These are phyloP conservation scores for Colletotrichum trifolii DNA, from an alignment of 2,329 filamentous ascomycete species.

Conservation along the genomic window DNA sequence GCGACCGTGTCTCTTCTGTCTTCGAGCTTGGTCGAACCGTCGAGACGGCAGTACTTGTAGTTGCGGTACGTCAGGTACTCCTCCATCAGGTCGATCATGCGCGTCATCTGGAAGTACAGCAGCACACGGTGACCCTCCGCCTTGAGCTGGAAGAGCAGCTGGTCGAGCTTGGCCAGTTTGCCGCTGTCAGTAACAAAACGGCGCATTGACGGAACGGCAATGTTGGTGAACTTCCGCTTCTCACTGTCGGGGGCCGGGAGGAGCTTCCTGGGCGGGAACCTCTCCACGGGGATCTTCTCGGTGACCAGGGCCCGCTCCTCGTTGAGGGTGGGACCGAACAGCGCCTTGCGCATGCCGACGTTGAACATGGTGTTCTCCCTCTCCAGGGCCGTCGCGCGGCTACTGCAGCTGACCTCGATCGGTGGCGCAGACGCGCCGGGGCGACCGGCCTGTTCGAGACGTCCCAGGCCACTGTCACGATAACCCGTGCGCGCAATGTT, in stretches of 20 bases:
- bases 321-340: constrained; percentile 73
- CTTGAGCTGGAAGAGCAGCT: constrained; percentile 89
- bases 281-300: constrained; percentile 73
- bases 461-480: constrained; percentile 75
- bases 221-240: constrained; percentile 88
- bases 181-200: constrained; percentile 98
- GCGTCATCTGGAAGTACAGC: constrained; percentile 99
- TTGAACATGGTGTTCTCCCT: constrained; percentile 84
- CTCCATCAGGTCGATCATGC: constrained; percentile 99
- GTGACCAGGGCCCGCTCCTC: constrained; percentile 82
- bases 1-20: constrained; percentile 95
- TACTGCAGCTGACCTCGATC: constrained; percentile 81
- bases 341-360: constrained; percentile 74
- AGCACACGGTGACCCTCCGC: constrained; percentile 92
- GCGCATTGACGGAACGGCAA: constrained; percentile 94
- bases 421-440: constrained; percentile 88
- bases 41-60: constrained; percentile 97
- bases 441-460: constrained; percentile 83
- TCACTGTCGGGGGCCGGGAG: constrained; percentile 83
- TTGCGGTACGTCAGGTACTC: constrained; percentile 99
- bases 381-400: constrained; percentile 73
- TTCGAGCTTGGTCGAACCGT: constrained; percentile 96
- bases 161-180: constrained; percentile 91
- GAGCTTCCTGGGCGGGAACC: constrained; percentile 72
- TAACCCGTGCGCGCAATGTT: constrained; percentile 79